Evolutionary conservation across 495 filamentous ascomycete genomes (phyloP).

Genomic region (Pyrenula aspistea): DNA sequence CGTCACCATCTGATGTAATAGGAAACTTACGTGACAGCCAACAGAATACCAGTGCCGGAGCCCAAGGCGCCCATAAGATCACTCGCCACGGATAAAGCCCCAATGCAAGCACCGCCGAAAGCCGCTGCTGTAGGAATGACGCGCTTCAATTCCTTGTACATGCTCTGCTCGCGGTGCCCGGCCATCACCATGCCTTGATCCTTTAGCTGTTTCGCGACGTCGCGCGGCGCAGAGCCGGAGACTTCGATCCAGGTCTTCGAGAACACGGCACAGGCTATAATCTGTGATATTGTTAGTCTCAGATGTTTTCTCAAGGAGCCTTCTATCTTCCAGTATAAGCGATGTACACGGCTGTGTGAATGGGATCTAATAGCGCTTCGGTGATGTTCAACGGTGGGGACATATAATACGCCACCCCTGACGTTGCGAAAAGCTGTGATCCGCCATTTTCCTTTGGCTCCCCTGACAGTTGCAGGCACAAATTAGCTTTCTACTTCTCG

Average conservation of each 20-base stretch:
- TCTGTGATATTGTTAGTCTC: too few relatives aligned
- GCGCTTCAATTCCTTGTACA: slow-evolving; percentile 99
- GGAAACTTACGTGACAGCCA: slow-evolving; percentile 90
- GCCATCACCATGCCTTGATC: slow-evolving; percentile 99
- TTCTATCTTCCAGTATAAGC: slow-evolving; percentile 93
- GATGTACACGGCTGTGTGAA: slow-evolving; percentile 94
- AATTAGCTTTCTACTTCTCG: too few relatives aligned
- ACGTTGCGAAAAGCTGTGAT: slow-evolving; percentile 83
- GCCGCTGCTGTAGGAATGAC: slow-evolving; percentile 97
- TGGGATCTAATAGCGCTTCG: slow-evolving; percentile 87
- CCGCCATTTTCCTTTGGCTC: slow-evolving; percentile 88
- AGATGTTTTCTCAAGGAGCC: too few relatives aligned
- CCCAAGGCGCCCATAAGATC: slow-evolving; percentile 95
- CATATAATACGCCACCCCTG: slow-evolving; percentile 98
- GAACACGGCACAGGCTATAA: slow-evolving; percentile 93
- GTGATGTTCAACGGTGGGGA: slow-evolving; percentile 95
- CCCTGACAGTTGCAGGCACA: too few relatives aligned
- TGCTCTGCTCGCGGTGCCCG: slow-evolving; percentile 97
- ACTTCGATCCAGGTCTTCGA: slow-evolving; percentile 99
- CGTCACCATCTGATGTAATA: neutral
- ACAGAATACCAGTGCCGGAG: slow-evolving; percentile 91
- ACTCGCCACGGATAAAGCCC: slow-evolving; percentile 86
- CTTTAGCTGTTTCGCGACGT: slow-evolving; percentile 99
- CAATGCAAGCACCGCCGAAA: slow-evolving; percentile 98
- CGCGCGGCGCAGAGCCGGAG: slow-evolving; percentile 89